Percentiles rank a stretch among this genome's conserved stretches.
These are phyloP conservation scores for Coriolopsis trogii DNA, from an alignment of 1,284 basidiomycete species.

Conservation along the genomic window DNA sequence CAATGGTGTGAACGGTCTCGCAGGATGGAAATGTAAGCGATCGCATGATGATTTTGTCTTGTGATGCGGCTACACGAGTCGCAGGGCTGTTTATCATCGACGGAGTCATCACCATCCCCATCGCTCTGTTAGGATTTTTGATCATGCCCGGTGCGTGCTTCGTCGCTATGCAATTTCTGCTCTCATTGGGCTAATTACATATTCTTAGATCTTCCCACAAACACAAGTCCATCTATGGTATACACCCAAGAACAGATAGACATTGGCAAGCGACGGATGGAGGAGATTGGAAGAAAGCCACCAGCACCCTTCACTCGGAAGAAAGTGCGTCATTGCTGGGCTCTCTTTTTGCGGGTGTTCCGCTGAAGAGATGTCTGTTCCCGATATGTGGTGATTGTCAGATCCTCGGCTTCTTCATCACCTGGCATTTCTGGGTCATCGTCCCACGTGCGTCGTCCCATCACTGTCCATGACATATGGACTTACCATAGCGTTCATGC, in stretches of 20 bases:
- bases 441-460: conserved; percentile 36
- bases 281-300: conserved; percentile 39
- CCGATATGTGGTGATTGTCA: conserved; percentile 6
- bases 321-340: conserved; percentile 37
- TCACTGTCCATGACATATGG: conserved; percentile 24
- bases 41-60: not conserved
- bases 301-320: conserved; percentile 44
- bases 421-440: conserved; percentile 43
- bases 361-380: not conserved
- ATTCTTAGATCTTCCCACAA: conserved; percentile 38
- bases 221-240: conserved; percentile 37
- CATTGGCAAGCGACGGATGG: conserved; percentile 42
- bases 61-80: not conserved
- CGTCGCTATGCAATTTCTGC: too few relatives aligned
- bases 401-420: conserved; percentile 42
- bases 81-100: conserved; percentile 49
- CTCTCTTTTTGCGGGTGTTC: too few relatives aligned
- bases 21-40: conserved; percentile 47
- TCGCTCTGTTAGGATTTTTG: conserved; percentile 43
- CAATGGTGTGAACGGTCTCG: conserved; percentile 43
- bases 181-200: conserved; percentile 1
- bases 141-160: conserved; percentile 45
- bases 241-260: conserved; percentile 42
- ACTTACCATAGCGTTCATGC: conserved; percentile 29
- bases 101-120: conserved; percentile 47